These are phyloP conservation scores for Entomophthora muscae DNA, from an alignment of 371 early-diverging fungal species.

Conservation along the genomic window DNA sequence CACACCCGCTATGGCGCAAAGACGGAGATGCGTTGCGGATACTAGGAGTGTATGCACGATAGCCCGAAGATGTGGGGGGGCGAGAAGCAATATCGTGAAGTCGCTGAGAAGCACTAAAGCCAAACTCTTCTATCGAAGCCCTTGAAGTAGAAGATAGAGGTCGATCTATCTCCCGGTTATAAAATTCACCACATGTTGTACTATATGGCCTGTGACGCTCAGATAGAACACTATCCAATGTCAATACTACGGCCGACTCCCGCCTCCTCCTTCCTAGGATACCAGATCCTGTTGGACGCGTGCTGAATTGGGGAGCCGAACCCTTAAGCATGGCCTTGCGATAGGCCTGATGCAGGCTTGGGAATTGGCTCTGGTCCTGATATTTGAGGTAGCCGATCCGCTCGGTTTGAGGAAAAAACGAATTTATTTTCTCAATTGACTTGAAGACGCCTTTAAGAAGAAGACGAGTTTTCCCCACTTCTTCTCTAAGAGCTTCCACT, in stretches of 20 bases:
- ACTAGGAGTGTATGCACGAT: neutral
- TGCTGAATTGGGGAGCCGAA: neutral
- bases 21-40: neutral
- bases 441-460: slow-evolving; percentile 1
- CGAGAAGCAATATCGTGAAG: slow-evolving; percentile 2
- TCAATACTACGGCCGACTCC: neutral
- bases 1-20: neutral
- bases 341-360: neutral
- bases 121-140: neutral
- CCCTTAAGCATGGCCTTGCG: slow-evolving; percentile 6
- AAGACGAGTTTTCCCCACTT: neutral
- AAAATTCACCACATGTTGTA: neutral
- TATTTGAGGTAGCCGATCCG: slow-evolving; percentile 7
- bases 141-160: neutral
- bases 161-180: neutral
- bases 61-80: neutral
- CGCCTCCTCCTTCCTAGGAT: neutral
- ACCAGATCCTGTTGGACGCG: neutral
- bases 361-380: neutral
- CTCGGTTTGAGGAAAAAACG: neutral
- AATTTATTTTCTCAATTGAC: slow-evolving; percentile 6
- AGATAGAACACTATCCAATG: neutral
- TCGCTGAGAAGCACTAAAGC: neutral
- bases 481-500: neutral
- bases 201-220: neutral